Conservation (phyloP, 2,329 filamentous ascomycete species). For the Madurella fahalii region DNA sequence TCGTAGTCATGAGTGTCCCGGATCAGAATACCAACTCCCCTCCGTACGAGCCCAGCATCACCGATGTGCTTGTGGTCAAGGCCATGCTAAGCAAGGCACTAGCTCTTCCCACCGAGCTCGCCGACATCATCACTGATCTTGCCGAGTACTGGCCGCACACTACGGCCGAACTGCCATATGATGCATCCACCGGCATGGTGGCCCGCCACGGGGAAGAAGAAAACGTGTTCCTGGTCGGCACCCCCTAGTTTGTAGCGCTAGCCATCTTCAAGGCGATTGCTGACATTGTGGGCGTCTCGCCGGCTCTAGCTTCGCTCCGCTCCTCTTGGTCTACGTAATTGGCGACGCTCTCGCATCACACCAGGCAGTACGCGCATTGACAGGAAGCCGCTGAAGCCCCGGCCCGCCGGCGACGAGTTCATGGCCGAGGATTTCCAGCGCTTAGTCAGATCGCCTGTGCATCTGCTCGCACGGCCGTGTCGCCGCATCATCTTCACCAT, state of each 20-base stretch:
- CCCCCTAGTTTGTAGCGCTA: not conserved
- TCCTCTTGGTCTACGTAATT: constrained; percentile 38
- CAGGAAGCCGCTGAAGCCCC: constrained; percentile 7
- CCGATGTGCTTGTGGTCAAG: constrained; percentile 49
- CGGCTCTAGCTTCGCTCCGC: constrained; percentile 36
- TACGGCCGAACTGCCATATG: constrained; percentile 27
- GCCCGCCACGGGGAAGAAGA: constrained; percentile 25
- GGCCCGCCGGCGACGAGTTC: constrained; percentile 28
- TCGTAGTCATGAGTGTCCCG: not conserved
- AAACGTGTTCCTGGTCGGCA: constrained; percentile 40
- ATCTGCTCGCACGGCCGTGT: constrained; percentile 45
- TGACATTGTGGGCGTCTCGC: constrained; percentile 1
- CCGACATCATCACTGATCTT: constrained; percentile 53
- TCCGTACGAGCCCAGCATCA: constrained; percentile 35
- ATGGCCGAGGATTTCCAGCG: constrained; percentile 31
- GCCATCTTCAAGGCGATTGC: not conserved
- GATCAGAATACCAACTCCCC: not conserved
- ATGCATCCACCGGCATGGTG: constrained; percentile 14
- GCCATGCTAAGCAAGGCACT: constrained; percentile 42
- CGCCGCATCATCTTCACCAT: constrained; percentile 60
- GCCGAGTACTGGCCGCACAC: constrained; percentile 62
- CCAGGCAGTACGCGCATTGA: constrained; percentile 13
- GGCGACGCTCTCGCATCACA: constrained; percentile 23
- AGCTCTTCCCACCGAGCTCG: constrained; percentile 50
- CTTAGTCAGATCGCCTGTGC: constrained; percentile 39